These are phyloP conservation scores for Lipomyces starkeyi DNA, from an alignment of 805 yeast species.

Conservation along the genomic window DNA sequence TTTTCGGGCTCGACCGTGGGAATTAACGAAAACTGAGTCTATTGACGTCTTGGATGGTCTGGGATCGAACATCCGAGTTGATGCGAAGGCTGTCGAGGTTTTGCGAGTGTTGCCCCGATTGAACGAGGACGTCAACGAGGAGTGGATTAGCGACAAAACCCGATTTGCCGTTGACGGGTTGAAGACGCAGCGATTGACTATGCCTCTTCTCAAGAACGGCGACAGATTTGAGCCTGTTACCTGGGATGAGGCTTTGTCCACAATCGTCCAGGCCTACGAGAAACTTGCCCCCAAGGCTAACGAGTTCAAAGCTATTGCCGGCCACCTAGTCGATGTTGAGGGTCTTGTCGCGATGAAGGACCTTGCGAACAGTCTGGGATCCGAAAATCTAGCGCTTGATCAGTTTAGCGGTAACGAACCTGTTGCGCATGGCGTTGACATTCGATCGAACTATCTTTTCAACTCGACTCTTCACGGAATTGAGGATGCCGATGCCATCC, in stretches of 20 bases:
- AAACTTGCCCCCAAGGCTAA: conserved; percentile 64
- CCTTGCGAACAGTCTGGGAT: conserved; percentile 73
- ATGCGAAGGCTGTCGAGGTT: conserved; percentile 84
- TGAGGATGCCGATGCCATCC: conserved; percentile 80
- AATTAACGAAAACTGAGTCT: conserved; percentile 84
- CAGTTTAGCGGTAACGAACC: conserved; percentile 59
- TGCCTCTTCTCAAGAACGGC: conserved; percentile 75
- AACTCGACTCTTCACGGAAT: conserved; percentile 80
- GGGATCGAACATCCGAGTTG: conserved; percentile 84
- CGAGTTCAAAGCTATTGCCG: conserved; percentile 81
- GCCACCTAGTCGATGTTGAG: conserved; percentile 84
- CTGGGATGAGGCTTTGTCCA: conserved; percentile 84
- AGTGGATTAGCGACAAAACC: conserved; percentile 89
- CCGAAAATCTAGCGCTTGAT: conserved; percentile 81
- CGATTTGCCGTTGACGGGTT: conserved; percentile 86
- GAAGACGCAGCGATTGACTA: conserved; percentile 82
- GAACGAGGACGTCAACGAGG: conserved; percentile 86
- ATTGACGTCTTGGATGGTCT: conserved; percentile 83
- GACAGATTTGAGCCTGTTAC: conserved; percentile 73
- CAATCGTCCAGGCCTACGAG: conserved; percentile 66
- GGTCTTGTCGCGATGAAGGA: conserved; percentile 82
- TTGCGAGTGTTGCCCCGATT: conserved; percentile 86
- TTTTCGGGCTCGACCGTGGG: conserved; percentile 94
- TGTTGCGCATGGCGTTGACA: conserved; percentile 70
- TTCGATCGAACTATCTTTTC: conserved; percentile 80